These are phyloP conservation scores for Rheum nobile DNA, from an alignment of 148 eudicot species.

Conservation along the genomic window DNA sequence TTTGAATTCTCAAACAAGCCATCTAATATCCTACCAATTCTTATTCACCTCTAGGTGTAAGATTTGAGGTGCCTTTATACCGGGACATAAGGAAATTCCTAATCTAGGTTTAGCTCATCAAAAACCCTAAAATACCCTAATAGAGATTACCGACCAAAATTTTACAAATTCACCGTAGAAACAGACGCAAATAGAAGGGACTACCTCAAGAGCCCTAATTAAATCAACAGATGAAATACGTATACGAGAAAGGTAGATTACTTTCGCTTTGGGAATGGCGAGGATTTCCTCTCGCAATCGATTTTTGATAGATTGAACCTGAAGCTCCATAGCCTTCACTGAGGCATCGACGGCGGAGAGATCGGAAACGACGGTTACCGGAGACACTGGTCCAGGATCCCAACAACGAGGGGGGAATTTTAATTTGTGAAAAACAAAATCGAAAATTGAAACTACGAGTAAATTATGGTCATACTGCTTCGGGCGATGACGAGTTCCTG, in stretches of 20 bases:
- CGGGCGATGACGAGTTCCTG: slow-evolving; percentile 92
- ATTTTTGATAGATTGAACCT: slow-evolving; percentile 52
- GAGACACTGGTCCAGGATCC: slow-evolving; percentile 42
- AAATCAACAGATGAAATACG: background rate
- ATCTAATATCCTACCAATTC: background rate
- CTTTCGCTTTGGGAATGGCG: slow-evolving; percentile 91
- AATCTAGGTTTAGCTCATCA: background rate
- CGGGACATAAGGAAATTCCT: background rate
- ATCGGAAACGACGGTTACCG: slow-evolving; percentile 65
- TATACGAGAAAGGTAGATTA: slow-evolving; percentile 8
- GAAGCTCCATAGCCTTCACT: slow-evolving; percentile 76
- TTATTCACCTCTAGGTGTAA: background rate
- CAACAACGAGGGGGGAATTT: background rate
- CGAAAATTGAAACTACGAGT: background rate
- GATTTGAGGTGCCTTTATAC: background rate
- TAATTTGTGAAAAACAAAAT: background rate
- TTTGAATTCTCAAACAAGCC: background rate
- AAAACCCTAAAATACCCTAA: background rate
- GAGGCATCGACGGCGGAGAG: slow-evolving; percentile 58
- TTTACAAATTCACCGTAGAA: background rate
- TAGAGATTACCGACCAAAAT: background rate
- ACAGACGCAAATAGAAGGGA: background rate
- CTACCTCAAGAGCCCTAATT: background rate
- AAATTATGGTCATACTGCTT: slow-evolving; percentile 32
- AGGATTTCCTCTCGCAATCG: slow-evolving; percentile 66